phyloP scores from a whole-genome alignment of 192 early-diverging fungal species.

The Chytriomyces sp. region DNA sequence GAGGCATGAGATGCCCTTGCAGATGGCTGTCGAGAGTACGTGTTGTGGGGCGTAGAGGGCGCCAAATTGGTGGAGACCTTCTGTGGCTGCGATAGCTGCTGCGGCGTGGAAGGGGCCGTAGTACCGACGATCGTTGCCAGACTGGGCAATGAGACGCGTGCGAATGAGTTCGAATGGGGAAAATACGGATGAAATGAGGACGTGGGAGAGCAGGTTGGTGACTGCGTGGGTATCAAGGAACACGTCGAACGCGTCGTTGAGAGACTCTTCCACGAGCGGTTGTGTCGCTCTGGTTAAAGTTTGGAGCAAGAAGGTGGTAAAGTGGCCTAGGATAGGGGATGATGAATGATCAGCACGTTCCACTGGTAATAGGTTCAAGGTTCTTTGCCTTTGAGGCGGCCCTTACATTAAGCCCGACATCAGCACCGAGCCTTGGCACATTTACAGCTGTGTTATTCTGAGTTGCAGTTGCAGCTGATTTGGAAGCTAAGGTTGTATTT shows the following conservation, averaged over 20 bases:
- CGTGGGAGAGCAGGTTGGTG: constrained; percentile 74
- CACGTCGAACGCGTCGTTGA: constrained; percentile 89
- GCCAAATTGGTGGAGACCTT: constrained; percentile 44
- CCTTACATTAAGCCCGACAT: constrained; percentile 40
- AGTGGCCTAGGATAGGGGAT: constrained; percentile 60
- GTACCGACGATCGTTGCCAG: constrained; percentile 74
- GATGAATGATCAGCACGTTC: no score
- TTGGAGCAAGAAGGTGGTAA: constrained; percentile 77
- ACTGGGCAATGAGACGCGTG: constrained; percentile 58
- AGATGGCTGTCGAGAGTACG: constrained; percentile 70
- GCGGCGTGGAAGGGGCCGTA: constrained; percentile 76
- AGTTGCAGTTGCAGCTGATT: constrained; percentile 18
- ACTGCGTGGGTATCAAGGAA: constrained; percentile 82
- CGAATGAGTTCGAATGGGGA: constrained; percentile 89
- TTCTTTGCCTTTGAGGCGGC: constrained; percentile 40
- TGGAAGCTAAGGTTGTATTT: constrained; percentile 25
- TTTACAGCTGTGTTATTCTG: background rate
- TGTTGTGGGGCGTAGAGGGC: constrained; percentile 59
- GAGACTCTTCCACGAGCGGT: constrained; percentile 79
- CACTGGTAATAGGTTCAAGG: background rate
- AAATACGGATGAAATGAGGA: constrained; percentile 78
- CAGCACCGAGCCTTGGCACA: constrained; percentile 35
- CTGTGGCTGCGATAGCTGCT: constrained; percentile 79
- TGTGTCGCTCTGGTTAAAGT: constrained; percentile 74
- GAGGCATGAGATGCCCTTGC: constrained; percentile 32